phyloP scores from a whole-genome alignment of 192 early-diverging fungal species.

The Podila epigama region DNA sequence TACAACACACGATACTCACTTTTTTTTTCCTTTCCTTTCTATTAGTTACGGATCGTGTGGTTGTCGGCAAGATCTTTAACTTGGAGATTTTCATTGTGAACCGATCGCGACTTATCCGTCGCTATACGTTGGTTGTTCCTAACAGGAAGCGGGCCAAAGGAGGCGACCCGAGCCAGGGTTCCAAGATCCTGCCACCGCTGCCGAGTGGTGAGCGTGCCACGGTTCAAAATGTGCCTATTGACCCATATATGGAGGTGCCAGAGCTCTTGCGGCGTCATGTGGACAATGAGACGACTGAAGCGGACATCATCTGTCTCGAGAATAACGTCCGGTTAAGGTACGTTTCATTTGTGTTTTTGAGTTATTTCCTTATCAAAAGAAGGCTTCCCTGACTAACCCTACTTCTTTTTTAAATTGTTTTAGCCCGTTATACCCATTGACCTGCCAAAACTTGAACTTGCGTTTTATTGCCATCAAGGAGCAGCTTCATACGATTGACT shows the following conservation, averaged over 20 bases:
- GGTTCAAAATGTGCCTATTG: slow-evolving; percentile 53
- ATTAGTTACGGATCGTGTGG: slow-evolving; percentile 46
- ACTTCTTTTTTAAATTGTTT: background rate
- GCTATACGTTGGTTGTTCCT: slow-evolving; percentile 62
- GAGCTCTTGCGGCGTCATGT: slow-evolving; percentile 62
- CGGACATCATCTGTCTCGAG: slow-evolving; percentile 65
- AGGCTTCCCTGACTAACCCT: background rate
- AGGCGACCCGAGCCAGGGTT: slow-evolving; percentile 46
- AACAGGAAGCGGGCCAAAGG: slow-evolving; percentile 60
- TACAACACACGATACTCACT: too few relatives aligned
- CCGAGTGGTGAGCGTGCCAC: slow-evolving; percentile 41
- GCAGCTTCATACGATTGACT: slow-evolving; percentile 61
- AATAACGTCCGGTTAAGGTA: slow-evolving; percentile 68
- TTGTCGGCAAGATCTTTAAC: slow-evolving; percentile 61
- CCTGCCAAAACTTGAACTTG: slow-evolving; percentile 63
- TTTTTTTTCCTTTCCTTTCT: background rate
- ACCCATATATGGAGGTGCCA: slow-evolving; percentile 65
- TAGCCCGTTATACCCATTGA: slow-evolving; percentile 61
- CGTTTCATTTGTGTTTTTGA: background rate
- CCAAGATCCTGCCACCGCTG: slow-evolving; percentile 49
- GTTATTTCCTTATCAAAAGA: background rate
- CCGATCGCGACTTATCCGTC: slow-evolving; percentile 56
- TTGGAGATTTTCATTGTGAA: slow-evolving; percentile 65
- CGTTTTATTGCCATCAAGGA: slow-evolving; percentile 68
- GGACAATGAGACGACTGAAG: slow-evolving; percentile 65